These are phyloP conservation scores for Collybiopsis luxurians DNA, from an alignment of 768 basidiomycete genomes.

Conservation along the genomic window DNA sequence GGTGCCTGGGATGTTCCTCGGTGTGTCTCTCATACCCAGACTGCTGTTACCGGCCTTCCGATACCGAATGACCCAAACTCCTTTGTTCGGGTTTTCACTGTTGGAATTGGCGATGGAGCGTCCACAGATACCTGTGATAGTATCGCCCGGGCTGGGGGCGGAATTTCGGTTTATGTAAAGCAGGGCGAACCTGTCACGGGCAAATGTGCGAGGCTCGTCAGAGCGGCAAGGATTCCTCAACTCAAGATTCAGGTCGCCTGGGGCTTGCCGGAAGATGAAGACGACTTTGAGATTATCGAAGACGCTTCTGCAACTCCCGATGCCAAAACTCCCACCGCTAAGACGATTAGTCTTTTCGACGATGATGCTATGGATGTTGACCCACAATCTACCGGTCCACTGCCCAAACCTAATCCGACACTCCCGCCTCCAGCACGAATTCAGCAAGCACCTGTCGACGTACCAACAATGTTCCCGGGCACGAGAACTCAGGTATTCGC, in stretches of 20 bases:
- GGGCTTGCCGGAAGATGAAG: slow-evolving; percentile 19
- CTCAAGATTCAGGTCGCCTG: slow-evolving; percentile 50
- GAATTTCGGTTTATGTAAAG: slow-evolving; percentile 44
- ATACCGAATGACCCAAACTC: slow-evolving; percentile 26
- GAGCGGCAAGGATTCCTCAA: slow-evolving; percentile 45
- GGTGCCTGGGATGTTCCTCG: slow-evolving; percentile 25
- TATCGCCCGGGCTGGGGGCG: slow-evolving; percentile 52
- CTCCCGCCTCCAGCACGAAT: slow-evolving; percentile 28
- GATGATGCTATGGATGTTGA: background rate
- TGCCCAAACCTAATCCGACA: slow-evolving; percentile 28
- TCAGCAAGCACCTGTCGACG: slow-evolving; percentile 30
- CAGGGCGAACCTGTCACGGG: slow-evolving; percentile 41
- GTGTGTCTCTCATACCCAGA: background rate
- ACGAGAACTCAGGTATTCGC: slow-evolving; percentile 15
- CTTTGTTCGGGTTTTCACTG: slow-evolving; percentile 49
- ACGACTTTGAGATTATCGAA: slow-evolving; percentile 15
- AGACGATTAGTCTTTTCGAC: slow-evolving; percentile 14
- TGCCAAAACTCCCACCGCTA: background rate
- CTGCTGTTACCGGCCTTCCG: slow-evolving; percentile 14
- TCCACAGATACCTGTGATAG: slow-evolving; percentile 50
- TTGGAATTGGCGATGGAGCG: slow-evolving; percentile 45
- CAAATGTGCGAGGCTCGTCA: slow-evolving; percentile 49
- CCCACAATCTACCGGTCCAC: slow-evolving; percentile 11
- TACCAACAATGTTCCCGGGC: slow-evolving; percentile 28
- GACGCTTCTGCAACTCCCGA: slow-evolving; percentile 9